phyloP scores from a whole-genome alignment of 306 rosid species.

The Rosa lucieae region DNA sequence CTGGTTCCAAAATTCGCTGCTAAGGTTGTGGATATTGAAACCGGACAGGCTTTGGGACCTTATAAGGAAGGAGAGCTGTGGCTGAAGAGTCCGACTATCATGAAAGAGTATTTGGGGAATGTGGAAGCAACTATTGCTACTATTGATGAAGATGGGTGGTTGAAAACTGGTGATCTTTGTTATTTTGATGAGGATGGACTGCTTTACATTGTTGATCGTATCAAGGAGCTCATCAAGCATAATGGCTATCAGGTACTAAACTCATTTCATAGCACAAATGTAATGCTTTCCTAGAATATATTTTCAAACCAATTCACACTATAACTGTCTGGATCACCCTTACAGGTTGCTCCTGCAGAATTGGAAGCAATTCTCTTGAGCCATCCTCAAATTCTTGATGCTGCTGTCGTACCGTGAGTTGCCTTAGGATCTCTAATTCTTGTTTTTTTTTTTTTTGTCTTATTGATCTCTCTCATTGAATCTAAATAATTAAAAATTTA shows the following conservation, averaged over 20 bases:
- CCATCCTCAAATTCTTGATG: conserved; percentile 75
- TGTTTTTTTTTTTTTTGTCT: not conserved
- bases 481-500: not conserved
- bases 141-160: conserved; percentile 65
- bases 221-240: conserved; percentile 89
- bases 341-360: conserved; percentile 95
- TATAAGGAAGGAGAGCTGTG: conserved; percentile 74
- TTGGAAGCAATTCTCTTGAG: conserved; percentile 76
- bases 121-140: conserved; percentile 64
- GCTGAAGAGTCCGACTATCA: conserved; percentile 66
- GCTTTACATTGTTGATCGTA: conserved; percentile 63
- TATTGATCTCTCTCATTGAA: conserved; percentile 17
- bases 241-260: conserved; percentile 77
- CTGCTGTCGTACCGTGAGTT: conserved; percentile 86
- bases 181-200: conserved; percentile 70
- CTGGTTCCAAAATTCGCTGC: conserved; percentile 64
- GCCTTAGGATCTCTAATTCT: conserved; percentile 11
- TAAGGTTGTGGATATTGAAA: conserved; percentile 59
- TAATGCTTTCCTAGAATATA: not conserved
- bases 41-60: conserved; percentile 60
- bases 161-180: conserved; percentile 85
- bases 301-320: not conserved
- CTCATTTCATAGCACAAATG: not conserved
- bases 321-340: not conserved
- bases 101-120: conserved; percentile 80